Percentiles rank a stretch among this genome's conserved stretches.
phyloP scores from a whole-genome alignment of 768 basidiomycete genomes.

The Pleurotus ostreatus region DNA sequence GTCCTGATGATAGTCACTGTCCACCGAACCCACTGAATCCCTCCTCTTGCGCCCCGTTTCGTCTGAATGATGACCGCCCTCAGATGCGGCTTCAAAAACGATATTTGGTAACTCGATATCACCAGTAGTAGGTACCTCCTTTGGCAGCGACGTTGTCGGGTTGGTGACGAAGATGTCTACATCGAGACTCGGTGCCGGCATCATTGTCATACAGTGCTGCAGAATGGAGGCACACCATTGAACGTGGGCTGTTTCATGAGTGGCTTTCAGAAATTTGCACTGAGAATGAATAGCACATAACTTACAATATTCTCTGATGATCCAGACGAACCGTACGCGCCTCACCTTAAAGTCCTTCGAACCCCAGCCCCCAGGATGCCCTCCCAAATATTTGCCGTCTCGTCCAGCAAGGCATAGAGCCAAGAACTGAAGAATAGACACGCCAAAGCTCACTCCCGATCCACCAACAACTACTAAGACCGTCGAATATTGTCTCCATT shows the following conservation, averaged over 20 bases:
- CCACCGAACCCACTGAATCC: not conserved
- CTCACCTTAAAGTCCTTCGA: conserved; percentile 35
- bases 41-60: not conserved
- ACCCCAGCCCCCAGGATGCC: conserved; percentile 40
- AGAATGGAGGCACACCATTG: conserved; percentile 72
- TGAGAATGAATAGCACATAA: conserved; percentile 2
- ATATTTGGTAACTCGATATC: not conserved
- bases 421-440: conserved; percentile 61
- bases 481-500: conserved; percentile 57
- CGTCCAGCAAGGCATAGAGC: conserved; percentile 55
- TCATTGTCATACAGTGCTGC: conserved; percentile 55
- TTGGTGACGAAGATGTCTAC: conserved; percentile 76
- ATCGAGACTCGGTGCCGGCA: conserved; percentile 45
- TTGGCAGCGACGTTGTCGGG: conserved; percentile 11
- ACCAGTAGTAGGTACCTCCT: not conserved
- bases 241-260: conserved; percentile 50
- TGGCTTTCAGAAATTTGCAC: too few relatives aligned
- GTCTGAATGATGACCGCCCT: not conserved
- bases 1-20: not conserved
- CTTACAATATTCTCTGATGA: conserved; percentile 72
- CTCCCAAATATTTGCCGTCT: conserved; percentile 45
- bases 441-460: conserved; percentile 70
- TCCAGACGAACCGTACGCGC: conserved; percentile 73
- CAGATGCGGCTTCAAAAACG: not conserved
- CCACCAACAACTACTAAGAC: conserved; percentile 67